Base-by-base conservation (phyloP, 768 basidiomycete genomes). In the Crepidotus variabilis region DNA sequence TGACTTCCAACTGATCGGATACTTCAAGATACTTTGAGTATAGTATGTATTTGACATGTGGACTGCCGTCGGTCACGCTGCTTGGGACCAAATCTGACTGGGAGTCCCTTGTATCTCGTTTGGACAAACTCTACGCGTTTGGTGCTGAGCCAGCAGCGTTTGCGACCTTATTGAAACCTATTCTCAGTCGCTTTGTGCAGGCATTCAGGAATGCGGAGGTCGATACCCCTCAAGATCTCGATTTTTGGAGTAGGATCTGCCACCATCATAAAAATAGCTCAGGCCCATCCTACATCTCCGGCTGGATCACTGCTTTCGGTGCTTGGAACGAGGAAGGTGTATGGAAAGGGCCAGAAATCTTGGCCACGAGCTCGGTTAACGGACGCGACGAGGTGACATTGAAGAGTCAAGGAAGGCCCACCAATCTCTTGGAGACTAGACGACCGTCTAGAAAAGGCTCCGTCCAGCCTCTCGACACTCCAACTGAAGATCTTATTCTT, bases 261-360 rank as follows among this genome's bases (percentile, higher is more conserved):
- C 56, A 63, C 10, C 28, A 28, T 28, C 46, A 57, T 20, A 43
- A 60, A 33, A 47, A 52, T 3, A 60, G 60, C 23, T 61, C 60
- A 0, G 67, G 70, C 1, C 60, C 65, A 2, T 57, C 62, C 11
- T 70, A 59, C 59, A 52, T 78, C 20, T 69, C 70, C 2, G 77
- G 75, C 0, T 76, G 75, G 75, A 71, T 76, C 51, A 70, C 67
- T n/a, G 70, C 71, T 16, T 77, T 77, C 51, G 70, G 67, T 67
- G 43, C 70, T 61, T 66, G 61, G 49, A 47, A 67, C 52, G 63
- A 68, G 20, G 61, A 60, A 2, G 72, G 73, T 13, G 18, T 46
- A 23, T 54, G 53, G 53, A 46, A 46, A 24, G 53, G 53, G 1
- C 53, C 43, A 28, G 28, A 28, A 3, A 4, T 22, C 0, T 22